phyloP scores from a whole-genome alignment of 768 basidiomycete species.

The Kwoniella sp. region DNA sequence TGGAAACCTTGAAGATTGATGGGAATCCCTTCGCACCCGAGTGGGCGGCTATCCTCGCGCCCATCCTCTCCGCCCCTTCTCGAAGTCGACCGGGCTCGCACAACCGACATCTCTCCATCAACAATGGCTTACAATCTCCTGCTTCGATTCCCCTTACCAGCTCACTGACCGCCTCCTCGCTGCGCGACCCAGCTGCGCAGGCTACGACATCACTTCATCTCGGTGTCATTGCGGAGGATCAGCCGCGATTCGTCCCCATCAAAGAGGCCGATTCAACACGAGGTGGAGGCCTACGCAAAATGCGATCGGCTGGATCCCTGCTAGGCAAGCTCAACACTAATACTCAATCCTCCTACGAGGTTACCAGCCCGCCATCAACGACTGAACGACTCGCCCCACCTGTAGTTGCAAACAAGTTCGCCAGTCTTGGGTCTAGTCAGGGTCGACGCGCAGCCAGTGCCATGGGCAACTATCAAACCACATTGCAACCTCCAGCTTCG shows the following conservation, averaged over 20 bases:
- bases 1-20: constrained; percentile 87
- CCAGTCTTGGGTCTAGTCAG: constrained; percentile 20
- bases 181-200: constrained; percentile 17
- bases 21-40: constrained; percentile 93
- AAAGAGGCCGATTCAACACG: constrained; percentile 1
- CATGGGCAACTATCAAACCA: constrained; percentile 23
- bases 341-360: background rate
- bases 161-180: constrained; percentile 24
- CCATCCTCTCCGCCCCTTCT: constrained; percentile 58
- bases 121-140: constrained; percentile 12
- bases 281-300: constrained; percentile 22
- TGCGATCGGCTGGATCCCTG: constrained; percentile 41
- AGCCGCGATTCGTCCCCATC: constrained; percentile 21
- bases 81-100: background rate
- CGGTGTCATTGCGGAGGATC: constrained; percentile 29
- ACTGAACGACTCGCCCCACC: constrained; percentile 1
- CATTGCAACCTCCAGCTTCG: constrained; percentile 5
- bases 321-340: constrained; percentile 17
- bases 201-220: constrained; percentile 23
- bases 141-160: constrained; percentile 15
- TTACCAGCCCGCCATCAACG: background rate
- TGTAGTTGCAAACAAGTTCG: constrained; percentile 14
- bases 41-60: constrained; percentile 84
- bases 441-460: constrained; percentile 24
- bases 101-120: constrained; percentile 14